Base-by-base conservation (phyloP, 108 stramenopile genomes). In the Skeletonema grethae region DNA sequence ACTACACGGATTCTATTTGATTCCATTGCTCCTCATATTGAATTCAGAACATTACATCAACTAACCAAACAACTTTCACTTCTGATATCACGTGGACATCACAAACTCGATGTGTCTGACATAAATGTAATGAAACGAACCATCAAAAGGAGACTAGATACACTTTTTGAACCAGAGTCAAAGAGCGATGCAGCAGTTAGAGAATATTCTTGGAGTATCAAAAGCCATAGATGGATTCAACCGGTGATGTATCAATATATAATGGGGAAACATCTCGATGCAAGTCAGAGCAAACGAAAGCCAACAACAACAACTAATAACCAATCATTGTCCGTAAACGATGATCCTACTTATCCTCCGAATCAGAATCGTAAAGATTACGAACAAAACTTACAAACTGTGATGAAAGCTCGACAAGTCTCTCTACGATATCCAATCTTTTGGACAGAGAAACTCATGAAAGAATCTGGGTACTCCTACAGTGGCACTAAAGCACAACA, bases 261-360 rank as follows among this genome's bases (percentile, higher is more conserved):
- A 8, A 57, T 73, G 63, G 81, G 81, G 0, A 39, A 77, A 53
- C 72, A 20, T 25, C 63, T 77, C 45, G 76, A 77, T 39, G 50
- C 50, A 53, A 22, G 22, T 59, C 77, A 13, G 12, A 71, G 34
- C 46, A 25, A 46, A 28, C 12, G 12, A 20, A 25, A 10, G 24
- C 24, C 59, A 38, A 50, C n/a, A 7, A 32, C 30, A 24, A 34
- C n/a, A 7, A 22, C 30, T 7, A 43, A 6, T 18, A 50, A 62
- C 32, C 36, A 74, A 2, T 32, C 61, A 25, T 29, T 8, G 24
- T 46, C 70, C 16, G 66, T 63, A 39, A 53, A 74, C 38, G 12
- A 55, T 7, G 72, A 82, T 73, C 58, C 63, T 22, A 82, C 72
- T 16, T 82, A 73, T 63, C 81, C 81, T 35, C 76, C 76, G 11